A percentile compares a stretch with the other conserved stretches of the same genome.
phyloP scores from a whole-genome alignment of 2,329 filamentous ascomycete genomes.

The Apiospora hydei region DNA sequence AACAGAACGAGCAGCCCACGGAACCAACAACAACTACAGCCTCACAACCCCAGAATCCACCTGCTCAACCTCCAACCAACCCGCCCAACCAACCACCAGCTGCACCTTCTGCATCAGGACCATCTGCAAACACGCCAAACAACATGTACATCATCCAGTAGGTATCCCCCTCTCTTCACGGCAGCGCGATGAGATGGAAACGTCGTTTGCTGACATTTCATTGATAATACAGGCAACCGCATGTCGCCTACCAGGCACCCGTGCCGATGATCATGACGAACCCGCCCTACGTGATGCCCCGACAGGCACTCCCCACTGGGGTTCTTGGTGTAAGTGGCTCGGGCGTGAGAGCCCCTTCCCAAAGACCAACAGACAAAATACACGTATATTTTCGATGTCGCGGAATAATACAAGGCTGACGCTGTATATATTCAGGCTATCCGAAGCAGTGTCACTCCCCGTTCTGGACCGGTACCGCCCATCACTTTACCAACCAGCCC shows the following conservation, averaged over 20 bases:
- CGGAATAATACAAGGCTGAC: neutral
- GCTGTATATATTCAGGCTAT: neutral
- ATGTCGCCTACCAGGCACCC: neutral
- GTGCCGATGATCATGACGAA: neutral
- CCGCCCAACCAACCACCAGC: neutral
- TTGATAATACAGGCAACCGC: neutral
- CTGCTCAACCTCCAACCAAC: neutral
- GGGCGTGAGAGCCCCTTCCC: neutral
- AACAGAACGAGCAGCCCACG: neutral
- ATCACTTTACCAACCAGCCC: constrained; percentile 15
- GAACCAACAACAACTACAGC: neutral
- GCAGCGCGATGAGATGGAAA: neutral
- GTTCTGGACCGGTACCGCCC: neutral
- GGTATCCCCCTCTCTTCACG: neutral
- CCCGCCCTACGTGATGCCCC: constrained; percentile 1
- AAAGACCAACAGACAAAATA: neutral
- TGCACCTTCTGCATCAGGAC: neutral
- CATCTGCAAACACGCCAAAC: neutral
- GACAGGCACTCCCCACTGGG: neutral
- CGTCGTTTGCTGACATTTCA: neutral
- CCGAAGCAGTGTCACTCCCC: neutral
- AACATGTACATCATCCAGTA: constrained; percentile 19
- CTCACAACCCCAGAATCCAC: neutral
- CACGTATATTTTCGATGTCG: neutral
- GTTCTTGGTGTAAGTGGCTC: constrained; percentile 9